Evolutionary conservation across 164 flowering plant species (phyloP).

Genomic region (Piper longum): DNA sequence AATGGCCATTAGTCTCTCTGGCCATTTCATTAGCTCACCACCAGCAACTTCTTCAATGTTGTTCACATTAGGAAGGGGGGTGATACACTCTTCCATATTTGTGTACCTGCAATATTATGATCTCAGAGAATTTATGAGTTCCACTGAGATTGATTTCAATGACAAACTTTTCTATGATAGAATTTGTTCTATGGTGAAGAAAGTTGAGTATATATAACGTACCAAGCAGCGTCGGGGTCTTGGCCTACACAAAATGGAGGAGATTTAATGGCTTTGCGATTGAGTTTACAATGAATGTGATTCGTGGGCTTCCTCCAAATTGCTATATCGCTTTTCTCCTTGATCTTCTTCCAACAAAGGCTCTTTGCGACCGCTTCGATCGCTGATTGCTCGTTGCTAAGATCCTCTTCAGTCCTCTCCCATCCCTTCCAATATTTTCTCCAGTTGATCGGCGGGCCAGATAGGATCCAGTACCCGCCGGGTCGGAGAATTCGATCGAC

Average conservation of each 20-base stretch:
- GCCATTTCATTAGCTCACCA: conserved; percentile 65
- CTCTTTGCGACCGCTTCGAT: conserved; percentile 55
- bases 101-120: conserved; percentile 40
- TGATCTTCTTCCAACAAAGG: conserved; percentile 78
- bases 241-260: conserved; percentile 50
- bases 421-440: conserved; percentile 67
- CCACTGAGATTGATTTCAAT: too few species aligned
- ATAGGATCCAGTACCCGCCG: conserved; percentile 84
- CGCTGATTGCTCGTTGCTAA: conserved; percentile 33
- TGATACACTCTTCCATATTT: conserved; percentile 66
- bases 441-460: conserved; percentile 97
- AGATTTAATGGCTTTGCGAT: conserved; percentile 36
- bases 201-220: background rate
- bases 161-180: too few species aligned
- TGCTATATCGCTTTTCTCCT: conserved; percentile 58
- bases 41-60: conserved; percentile 45
- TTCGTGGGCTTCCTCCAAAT: conserved; percentile 89
- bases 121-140: too few species aligned
- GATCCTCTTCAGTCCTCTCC: conserved; percentile 48
- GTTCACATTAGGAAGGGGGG: conserved; percentile 59
- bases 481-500: conserved; percentile 78
- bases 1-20: conserved; percentile 49
- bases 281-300: conserved; percentile 56
- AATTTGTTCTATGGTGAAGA: background rate
- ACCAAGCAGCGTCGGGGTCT: conserved; percentile 83